A percentile compares a stretch with the other conserved stretches of the same genome.
These are phyloP conservation scores for Apiospora rasikravindrae DNA, from an alignment of 2,329 filamentous ascomycete species.

Conservation along the genomic window DNA sequence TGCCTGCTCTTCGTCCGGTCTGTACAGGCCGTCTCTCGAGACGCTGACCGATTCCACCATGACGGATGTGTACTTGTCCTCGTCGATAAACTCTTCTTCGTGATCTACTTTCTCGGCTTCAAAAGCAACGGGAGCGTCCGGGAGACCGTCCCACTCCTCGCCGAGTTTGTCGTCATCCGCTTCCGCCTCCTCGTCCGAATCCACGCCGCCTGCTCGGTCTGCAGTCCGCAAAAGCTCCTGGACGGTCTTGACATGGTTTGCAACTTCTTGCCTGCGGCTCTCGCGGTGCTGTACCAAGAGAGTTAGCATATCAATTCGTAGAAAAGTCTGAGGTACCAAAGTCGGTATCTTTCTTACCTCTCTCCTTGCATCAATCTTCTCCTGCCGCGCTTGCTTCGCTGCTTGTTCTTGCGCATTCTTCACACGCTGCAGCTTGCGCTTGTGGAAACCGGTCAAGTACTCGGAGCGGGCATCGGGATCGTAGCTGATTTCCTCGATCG, in stretches of 20 bases:
- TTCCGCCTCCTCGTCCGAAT: conserved; percentile 34
- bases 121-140: conserved; percentile 49
- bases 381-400: conserved; percentile 76
- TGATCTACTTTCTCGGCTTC: conserved; percentile 68
- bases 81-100: conserved; percentile 94
- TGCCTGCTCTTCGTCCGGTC: conserved; percentile 49
- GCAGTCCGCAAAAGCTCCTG: conserved; percentile 72
- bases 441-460: conserved; percentile 95
- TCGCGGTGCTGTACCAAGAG: conserved; percentile 70
- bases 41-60: conserved; percentile 89
- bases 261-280: conserved; percentile 79
- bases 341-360: conserved; percentile 69
- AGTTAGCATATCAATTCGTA: not conserved
- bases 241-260: conserved; percentile 80
- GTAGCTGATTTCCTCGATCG: conserved; percentile 83
- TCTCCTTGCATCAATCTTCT: conserved; percentile 74
- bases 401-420: conserved; percentile 86
- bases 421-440: conserved; percentile 85
- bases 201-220: conserved; percentile 51
- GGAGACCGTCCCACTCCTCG: conserved; percentile 68
- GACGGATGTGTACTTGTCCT: conserved; percentile 94
- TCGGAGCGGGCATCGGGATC: conserved; percentile 80
- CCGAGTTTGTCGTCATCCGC: conserved; percentile 43
- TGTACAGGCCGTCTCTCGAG: conserved; percentile 73
- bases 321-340: too few species aligned